Conservation (phyloP, 1,284 basidiomycete species). For the Ceratobasidium sp. region DNA sequence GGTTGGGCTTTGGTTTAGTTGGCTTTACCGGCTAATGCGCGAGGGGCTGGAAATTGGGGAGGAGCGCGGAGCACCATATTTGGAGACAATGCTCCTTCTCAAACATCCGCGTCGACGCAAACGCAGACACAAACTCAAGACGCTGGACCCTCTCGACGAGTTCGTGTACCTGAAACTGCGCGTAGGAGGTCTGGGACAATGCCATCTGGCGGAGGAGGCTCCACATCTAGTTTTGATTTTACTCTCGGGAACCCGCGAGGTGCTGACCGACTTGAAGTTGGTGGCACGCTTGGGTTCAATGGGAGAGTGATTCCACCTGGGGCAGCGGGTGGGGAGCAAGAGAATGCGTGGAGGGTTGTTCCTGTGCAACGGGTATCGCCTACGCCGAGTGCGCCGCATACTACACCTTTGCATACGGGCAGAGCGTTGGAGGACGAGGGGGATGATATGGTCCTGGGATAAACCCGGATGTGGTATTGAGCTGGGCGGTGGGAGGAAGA, state of each 20-base stretch:
- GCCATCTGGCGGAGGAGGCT: neutral
- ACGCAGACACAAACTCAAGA: neutral
- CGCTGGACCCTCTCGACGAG: conserved; percentile 25
- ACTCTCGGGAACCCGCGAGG: no score
- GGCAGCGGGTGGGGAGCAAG: neutral
- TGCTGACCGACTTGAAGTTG: no score
- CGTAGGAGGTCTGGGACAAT: conserved; percentile 19
- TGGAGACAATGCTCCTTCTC: no score
- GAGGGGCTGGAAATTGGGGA: no score
- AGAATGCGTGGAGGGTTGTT: conserved; percentile 3
- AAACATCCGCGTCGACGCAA: no score
- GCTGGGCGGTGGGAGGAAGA: neutral
- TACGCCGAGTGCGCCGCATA: conserved; percentile 32
- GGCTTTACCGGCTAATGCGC: no score
- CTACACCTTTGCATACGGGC: conserved; percentile 1
- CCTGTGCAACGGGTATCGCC: conserved; percentile 20
- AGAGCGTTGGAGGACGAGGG: conserved; percentile 14
- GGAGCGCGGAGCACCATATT: no score
- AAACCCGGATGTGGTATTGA: neutral
- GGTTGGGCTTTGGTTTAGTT: neutral
- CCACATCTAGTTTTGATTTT: no score
- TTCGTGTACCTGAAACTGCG: conserved; percentile 17
- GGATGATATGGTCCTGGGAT: neutral
- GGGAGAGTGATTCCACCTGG: no score
- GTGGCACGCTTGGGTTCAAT: no score